These are phyloP conservation scores for Symbiodinium natans DNA, from an alignment of 73 alveolate species.

Conservation along the genomic window DNA sequence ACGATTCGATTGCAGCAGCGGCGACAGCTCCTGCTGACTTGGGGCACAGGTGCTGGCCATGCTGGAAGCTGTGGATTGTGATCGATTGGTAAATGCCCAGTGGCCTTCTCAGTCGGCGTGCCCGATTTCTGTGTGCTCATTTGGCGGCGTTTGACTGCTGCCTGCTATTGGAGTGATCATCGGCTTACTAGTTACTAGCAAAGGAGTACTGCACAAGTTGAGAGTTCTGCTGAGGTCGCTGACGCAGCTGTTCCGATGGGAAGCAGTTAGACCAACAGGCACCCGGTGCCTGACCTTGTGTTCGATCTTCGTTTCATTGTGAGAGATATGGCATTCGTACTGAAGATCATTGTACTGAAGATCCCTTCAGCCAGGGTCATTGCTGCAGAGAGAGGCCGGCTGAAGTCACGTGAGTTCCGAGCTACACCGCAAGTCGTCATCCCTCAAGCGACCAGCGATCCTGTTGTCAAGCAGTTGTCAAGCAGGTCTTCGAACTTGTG, in stretches of 20 bases:
- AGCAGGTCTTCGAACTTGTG: no score
- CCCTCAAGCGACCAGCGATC: no score
- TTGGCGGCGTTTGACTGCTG: no score
- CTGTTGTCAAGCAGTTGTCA: no score
- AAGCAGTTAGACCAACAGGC: slow-evolving; percentile 57
- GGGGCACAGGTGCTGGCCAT: slow-evolving; percentile 51
- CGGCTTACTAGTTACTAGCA: no score
- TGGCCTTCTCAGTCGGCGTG: neutral
- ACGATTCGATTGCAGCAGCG: no score
- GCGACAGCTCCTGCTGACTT: no score
- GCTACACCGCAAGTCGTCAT: no score
- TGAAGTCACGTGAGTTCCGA: neutral
- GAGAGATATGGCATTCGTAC: neutral
- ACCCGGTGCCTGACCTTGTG: neutral
- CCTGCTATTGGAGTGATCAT: no score
- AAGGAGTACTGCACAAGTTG: no score
- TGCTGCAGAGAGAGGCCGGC: neutral
- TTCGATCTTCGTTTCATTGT: neutral
- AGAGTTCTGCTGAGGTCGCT: slow-evolving; percentile 25
- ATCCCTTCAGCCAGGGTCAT: neutral
- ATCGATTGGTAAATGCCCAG: slow-evolving; percentile 84
- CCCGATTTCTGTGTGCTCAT: no score
- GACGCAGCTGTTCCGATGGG: slow-evolving; percentile 87
- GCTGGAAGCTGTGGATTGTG: slow-evolving; percentile 69
- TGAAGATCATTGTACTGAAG: neutral